Evolutionary conservation across 1,284 basidiomycete genomes (phyloP).

Genomic region (Moniliophthora roreri): DNA sequence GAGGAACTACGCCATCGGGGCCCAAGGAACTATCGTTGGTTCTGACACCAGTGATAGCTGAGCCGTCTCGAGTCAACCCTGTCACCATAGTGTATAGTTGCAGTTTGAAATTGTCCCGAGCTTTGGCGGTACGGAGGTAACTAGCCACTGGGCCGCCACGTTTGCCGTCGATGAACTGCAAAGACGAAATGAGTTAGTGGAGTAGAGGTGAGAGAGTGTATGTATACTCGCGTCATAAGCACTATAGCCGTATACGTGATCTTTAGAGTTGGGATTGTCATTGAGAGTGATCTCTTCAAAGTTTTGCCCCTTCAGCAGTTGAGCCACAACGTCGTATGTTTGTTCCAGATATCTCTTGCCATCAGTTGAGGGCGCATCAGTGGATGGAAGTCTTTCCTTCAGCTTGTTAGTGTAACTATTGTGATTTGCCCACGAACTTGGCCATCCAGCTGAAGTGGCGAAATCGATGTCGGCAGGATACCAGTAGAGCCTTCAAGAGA

Average conservation of each 20-base stretch:
- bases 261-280: conserved; percentile 52
- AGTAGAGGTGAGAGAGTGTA: background rate
- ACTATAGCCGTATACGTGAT: conserved; percentile 58
- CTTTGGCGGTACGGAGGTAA: conserved; percentile 55
- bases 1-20: conserved; percentile 51
- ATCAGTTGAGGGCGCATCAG: conserved; percentile 59
- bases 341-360: conserved; percentile 59
- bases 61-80: conserved; percentile 60
- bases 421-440: conserved; percentile 52
- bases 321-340: conserved; percentile 40
- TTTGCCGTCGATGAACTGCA: conserved; percentile 55
- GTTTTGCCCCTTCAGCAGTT: conserved; percentile 46
- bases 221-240: conserved; percentile 48
- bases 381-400: conserved; percentile 51
- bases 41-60: conserved; percentile 56
- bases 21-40: conserved; percentile 60
- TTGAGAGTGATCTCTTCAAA: conserved; percentile 57
- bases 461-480: conserved; percentile 53
- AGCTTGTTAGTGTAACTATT: conserved; percentile 48
- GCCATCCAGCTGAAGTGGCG: conserved; percentile 51
- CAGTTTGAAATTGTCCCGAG: conserved; percentile 55
- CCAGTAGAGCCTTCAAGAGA: conserved; percentile 53
- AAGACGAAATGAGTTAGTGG: background rate
- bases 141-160: conserved; percentile 60
- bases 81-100: conserved; percentile 47